These are phyloP conservation scores for Stenocarpella maydis DNA, from an alignment of 2,329 filamentous ascomycete species.

Conservation along the genomic window DNA sequence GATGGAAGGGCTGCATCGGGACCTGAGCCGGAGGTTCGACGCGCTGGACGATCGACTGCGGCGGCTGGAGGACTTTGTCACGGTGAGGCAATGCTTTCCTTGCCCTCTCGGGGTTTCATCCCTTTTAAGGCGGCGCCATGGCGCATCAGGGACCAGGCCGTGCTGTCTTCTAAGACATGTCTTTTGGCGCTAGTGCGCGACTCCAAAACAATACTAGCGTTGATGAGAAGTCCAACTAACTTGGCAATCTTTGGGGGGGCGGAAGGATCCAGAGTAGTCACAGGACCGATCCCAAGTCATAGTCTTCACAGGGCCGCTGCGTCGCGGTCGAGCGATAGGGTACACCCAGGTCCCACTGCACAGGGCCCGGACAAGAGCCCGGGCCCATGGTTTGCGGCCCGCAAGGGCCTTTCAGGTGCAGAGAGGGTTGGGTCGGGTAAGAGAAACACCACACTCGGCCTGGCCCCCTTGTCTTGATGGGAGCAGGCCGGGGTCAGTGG, in stretches of 20 bases:
- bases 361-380: background rate
- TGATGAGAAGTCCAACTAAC: background rate
- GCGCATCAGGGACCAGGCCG: background rate
- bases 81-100: slow-evolving; percentile 2
- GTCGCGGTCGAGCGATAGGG: background rate
- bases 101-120: background rate
- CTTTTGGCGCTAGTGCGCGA: slow-evolving; percentile 19
- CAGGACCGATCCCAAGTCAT: background rate
- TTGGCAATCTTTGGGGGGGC: background rate
- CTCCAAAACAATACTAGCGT: slow-evolving; percentile 6
- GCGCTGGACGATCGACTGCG: slow-evolving; percentile 34
- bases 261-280: slow-evolving; percentile 16
- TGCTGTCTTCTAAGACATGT: slow-evolving; percentile 22
- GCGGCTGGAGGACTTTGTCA: slow-evolving; percentile 31
- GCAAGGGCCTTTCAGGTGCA: background rate
- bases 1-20: slow-evolving; percentile 32
- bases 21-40: slow-evolving; percentile 28
- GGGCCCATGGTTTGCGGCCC: no score
- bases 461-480: background rate
- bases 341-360: slow-evolving; percentile 28
- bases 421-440: background rate
- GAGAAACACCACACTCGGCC: background rate
- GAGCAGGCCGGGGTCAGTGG: background rate
- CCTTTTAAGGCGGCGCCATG: background rate
- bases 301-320: background rate